Base-by-base conservation (phyloP, 352 stramenopile genomes). In the Phytophthora nicotianae region DNA sequence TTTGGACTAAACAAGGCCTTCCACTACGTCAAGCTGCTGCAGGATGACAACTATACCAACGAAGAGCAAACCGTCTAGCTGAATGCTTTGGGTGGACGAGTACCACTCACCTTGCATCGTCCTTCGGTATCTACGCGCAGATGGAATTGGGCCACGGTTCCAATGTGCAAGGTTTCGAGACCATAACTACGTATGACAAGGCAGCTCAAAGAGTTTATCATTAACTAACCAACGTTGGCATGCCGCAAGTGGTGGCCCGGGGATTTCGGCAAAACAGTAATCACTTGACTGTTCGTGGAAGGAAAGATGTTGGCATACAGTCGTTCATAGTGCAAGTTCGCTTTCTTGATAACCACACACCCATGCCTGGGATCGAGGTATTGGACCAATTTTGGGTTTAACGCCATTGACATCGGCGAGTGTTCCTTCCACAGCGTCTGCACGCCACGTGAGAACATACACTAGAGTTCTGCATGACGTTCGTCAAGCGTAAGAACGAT, bases 171-270 rank as follows among this genome's bases (percentile, higher is more conserved):
- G 64, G 64, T 9, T 55, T 72, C 17, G 64, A 72, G 40, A 72
- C 64, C 1, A 41, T 64, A 3, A 58, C 64, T 23, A 68, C 64
- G 37, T 72, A 97, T 73, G 68, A 98, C 45, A 85, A 86, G 42
- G 62, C 82, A n/a, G 79, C 73, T 3, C 83, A 98, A 52, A n/a
- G 91, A 98, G 72, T 99, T 96, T 62, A 76, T 98, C 16, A 86
- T 99, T 46, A 65, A 99, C 74, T 97, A 91, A 11, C 97, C 97
- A 0, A 98, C 93, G 13, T 59, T 98, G 24, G 98, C 95, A 33
- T 87, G 80, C 40, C 77, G 82, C 55, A 99, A 99, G 73, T 99
- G 97, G 84, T 99, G 96, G 97, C 95, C 93, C 3, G 64, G 64
- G 13, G 64, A 46, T 3, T 41, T 72, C 5, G 64, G 58, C 14